phyloP scores from a whole-genome alignment of 1,284 basidiomycete species.

The Fomitopsis palustris region DNA sequence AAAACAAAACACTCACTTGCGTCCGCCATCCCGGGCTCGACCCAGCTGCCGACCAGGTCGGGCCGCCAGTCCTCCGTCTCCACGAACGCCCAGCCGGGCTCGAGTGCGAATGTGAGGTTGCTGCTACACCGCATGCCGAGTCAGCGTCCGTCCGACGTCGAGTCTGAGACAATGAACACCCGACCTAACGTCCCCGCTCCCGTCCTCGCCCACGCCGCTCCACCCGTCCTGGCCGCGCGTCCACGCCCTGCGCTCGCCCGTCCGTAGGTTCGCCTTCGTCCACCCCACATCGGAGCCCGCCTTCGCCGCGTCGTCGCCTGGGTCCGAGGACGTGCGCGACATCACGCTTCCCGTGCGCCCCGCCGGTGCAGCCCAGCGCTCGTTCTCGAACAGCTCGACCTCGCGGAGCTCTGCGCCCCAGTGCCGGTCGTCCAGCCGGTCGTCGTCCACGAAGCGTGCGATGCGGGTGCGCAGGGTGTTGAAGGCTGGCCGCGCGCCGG shows the following conservation, averaged over 20 bases:
- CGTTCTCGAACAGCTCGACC: conserved; percentile 78
- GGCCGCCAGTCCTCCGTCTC: conserved; percentile 73
- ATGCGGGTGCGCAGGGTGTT: conserved; percentile 25
- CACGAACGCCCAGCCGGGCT: conserved; percentile 67
- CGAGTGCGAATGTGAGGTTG: conserved; percentile 72
- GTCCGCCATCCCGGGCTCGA: conserved; percentile 40
- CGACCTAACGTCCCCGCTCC: conserved; percentile 59
- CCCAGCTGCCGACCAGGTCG: conserved; percentile 59
- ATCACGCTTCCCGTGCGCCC: conserved; percentile 19
- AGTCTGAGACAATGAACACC: conserved; percentile 23
- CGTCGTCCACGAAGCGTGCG: conserved; percentile 54
- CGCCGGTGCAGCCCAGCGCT: conserved; percentile 43
- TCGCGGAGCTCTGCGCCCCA: conserved; percentile 61
- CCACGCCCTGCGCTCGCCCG: conserved; percentile 60
- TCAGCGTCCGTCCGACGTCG: conserved; percentile 10
- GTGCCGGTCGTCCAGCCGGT: conserved; percentile 56
- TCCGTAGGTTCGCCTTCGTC: conserved; percentile 53
- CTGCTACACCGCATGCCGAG: conserved; percentile 43
- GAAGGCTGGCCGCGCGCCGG: conserved; percentile 18
- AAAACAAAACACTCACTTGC: conserved; percentile 32
- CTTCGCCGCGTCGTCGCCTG: conserved; percentile 22
- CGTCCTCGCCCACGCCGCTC: conserved; percentile 47
- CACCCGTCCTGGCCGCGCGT: conserved; percentile 72
- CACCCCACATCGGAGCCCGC: conserved; percentile 36
- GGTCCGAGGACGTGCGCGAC: neutral